Evolutionary conservation across 306 rosid genomes (phyloP).

Genomic region (Cucurbita argyrosperma): DNA sequence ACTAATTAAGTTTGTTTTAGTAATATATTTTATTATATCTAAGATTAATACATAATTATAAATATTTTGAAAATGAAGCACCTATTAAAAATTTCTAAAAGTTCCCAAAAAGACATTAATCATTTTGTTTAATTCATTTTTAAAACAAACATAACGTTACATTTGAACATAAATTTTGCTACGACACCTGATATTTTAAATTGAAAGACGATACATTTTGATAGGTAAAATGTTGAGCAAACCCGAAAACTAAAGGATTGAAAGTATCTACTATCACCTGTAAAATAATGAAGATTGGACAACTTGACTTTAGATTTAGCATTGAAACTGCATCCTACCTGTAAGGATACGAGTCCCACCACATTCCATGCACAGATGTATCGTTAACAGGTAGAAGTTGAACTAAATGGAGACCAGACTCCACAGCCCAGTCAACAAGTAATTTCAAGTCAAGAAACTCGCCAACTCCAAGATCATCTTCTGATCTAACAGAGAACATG

Average conservation of each 20-base stretch:
- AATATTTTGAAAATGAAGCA: background rate
- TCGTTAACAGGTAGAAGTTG: conserved; percentile 96
- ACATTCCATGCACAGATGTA: conserved; percentile 81
- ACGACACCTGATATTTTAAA: background rate
- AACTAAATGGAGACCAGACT: conserved; percentile 84
- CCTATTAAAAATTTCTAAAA: background rate
- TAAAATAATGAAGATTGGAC: background rate
- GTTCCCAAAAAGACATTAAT: background rate
- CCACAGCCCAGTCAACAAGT: conserved; percentile 84
- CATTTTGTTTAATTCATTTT: background rate
- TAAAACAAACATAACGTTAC: background rate
- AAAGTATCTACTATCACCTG: background rate
- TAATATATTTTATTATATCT: background rate
- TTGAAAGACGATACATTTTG: background rate
- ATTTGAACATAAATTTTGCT: background rate
- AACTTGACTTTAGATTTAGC: background rate
- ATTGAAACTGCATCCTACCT: conserved; percentile 29
- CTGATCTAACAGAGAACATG: conserved; percentile 88
- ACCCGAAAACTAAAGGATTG: background rate
- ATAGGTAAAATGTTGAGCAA: background rate
- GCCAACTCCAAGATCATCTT: conserved; percentile 87
- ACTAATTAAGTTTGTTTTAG: background rate
- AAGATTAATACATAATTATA: background rate
- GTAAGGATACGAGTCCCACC: conserved; percentile 99
- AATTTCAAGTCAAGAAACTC: conserved; percentile 94